Conservation (phyloP, 2,329 filamentous ascomycete species). For the Claviceps digitariae region DNA sequence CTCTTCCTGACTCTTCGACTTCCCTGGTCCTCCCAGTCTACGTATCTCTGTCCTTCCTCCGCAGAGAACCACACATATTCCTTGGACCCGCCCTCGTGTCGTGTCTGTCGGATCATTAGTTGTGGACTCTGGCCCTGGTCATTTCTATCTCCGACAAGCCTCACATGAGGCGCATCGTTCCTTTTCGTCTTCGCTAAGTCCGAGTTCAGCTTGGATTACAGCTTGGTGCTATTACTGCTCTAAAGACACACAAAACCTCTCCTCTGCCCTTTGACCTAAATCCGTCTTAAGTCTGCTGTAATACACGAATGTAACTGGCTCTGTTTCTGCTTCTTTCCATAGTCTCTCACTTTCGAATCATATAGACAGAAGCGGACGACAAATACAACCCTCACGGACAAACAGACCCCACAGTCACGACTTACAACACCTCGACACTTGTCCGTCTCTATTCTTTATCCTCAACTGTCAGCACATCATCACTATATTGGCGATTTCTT, state of each 20-base stretch:
- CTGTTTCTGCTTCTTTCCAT: not conserved
- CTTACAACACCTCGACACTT: not conserved
- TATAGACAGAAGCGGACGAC: not conserved
- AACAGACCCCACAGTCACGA: not conserved
- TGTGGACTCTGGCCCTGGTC: constrained; percentile 4
- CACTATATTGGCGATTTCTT: not conserved
- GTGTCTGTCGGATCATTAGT: constrained; percentile 3
- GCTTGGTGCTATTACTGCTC: not conserved
- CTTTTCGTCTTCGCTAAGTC: constrained; percentile 4
- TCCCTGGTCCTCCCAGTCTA: not conserved
- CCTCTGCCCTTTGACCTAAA: not conserved
- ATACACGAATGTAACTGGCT: constrained; percentile 3
- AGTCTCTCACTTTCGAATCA: not conserved
- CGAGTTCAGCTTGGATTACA: not conserved
- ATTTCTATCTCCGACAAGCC: constrained; percentile 3
- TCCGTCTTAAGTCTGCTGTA: not conserved
- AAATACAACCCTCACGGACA: not conserved
- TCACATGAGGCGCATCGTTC: constrained; percentile 3
- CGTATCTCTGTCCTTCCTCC: not conserved
- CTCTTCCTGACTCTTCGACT: constrained; percentile 4
- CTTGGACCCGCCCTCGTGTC: constrained; percentile 3
- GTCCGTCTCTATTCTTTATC: not conserved
- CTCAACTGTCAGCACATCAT: not conserved
- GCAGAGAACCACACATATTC: constrained; percentile 4
- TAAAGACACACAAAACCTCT: not conserved